Conservation (phyloP, 1,284 basidiomycete species). For the Ganoderma leucocontextum region DNA sequence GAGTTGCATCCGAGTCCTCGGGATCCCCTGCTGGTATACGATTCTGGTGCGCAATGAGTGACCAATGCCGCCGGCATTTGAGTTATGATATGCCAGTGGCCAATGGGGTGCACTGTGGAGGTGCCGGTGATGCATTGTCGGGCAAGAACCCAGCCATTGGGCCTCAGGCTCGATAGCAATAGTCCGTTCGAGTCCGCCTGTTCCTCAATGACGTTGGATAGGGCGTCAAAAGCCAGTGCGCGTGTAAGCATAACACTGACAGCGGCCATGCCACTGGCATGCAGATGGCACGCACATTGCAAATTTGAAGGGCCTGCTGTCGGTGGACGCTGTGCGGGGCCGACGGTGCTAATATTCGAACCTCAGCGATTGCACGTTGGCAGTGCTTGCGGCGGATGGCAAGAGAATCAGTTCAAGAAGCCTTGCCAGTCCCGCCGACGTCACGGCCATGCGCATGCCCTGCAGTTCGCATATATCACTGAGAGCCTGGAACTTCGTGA, state of each 20-base stretch:
- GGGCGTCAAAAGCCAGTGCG: neutral
- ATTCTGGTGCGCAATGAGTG: neutral
- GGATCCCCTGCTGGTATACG: no score
- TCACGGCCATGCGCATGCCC: no score
- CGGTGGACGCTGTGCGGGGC: neutral
- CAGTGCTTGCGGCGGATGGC: neutral
- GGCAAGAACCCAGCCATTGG: neutral
- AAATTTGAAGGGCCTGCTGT: neutral
- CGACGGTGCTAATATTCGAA: neutral
- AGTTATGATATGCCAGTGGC: neutral
- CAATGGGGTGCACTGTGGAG: neutral
- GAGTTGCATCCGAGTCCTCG: neutral
- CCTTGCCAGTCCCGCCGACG: neutral
- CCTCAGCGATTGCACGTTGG: neutral
- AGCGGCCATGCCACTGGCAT: neutral
- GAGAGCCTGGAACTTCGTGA: no score
- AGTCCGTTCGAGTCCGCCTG: neutral
- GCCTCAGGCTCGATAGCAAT: neutral
- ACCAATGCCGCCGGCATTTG: neutral
- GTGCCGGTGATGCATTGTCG: neutral
- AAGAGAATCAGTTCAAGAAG: neutral
- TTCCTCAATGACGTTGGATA: neutral
- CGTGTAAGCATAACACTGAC: neutral
- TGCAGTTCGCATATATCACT: neutral
- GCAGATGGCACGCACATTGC: neutral